Conservation (phyloP, 2,329 filamentous ascomycete genomes). For the Aspergillus flavus region DNA sequence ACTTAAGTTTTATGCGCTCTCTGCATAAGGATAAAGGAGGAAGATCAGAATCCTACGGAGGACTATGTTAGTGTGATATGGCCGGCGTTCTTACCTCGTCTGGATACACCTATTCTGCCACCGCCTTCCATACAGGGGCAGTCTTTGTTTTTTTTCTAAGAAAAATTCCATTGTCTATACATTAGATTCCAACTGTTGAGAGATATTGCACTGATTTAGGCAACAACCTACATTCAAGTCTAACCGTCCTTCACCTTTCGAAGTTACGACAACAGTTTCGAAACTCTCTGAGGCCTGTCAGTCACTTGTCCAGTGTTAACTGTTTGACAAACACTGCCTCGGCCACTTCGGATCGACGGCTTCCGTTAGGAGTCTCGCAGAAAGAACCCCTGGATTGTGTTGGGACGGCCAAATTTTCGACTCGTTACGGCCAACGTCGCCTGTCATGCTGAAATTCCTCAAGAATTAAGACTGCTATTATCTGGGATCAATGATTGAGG, state of each 20-base stretch:
- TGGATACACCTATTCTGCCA: not conserved
- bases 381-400: not conserved
- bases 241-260: not conserved
- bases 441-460: constrained; percentile 7
- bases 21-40: not conserved
- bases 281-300: not conserved
- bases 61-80: too few relatives aligned
- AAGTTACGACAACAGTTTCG: not conserved
- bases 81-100: too few relatives aligned
- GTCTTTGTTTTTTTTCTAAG: not conserved
- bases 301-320: not conserved
- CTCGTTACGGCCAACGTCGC: not conserved
- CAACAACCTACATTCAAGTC: not conserved
- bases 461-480: not conserved
- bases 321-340: not conserved
- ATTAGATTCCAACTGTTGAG: not conserved
- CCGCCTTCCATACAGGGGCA: constrained; percentile 4
- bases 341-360: not conserved
- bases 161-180: not conserved
- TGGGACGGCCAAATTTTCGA: not conserved
- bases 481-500: not conserved
- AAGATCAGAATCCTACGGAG: not conserved
- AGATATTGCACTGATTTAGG: not conserved
- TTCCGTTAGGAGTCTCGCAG: not conserved
- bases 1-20: not conserved